Conservation (phyloP, 768 basidiomycete genomes). For the Peribolospora kevripleyi region DNA sequence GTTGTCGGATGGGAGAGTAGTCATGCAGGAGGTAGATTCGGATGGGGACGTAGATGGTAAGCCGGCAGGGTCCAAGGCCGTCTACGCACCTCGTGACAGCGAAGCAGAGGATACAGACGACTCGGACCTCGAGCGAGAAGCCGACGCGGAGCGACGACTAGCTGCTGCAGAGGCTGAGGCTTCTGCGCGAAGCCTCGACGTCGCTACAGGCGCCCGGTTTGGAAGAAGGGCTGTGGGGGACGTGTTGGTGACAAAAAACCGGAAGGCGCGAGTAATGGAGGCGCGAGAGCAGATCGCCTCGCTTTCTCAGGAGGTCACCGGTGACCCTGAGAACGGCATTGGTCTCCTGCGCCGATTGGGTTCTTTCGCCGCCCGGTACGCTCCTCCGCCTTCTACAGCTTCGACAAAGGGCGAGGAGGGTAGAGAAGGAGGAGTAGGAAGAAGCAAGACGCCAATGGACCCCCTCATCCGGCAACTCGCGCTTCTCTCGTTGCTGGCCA, state of each 20-base stretch:
- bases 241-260: slow-evolving; percentile 40
- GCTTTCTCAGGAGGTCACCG: slow-evolving; percentile 77
- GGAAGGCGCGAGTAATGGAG: slow-evolving; percentile 38
- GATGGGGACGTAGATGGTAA: too few relatives aligned
- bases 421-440: slow-evolving; percentile 1
- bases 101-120: too few relatives aligned
- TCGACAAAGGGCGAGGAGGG: slow-evolving; percentile 28
- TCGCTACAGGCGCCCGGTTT: slow-evolving; percentile 61
- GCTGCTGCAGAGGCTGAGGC: too few relatives aligned
- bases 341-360: slow-evolving; percentile 64
- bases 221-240: slow-evolving; percentile 59
- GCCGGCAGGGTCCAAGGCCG: too few relatives aligned
- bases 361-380: slow-evolving; percentile 56
- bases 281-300: slow-evolving; percentile 87
- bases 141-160: too few relatives aligned
- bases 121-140: too few relatives aligned
- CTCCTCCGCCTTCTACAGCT: slow-evolving; percentile 40
- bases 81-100: too few relatives aligned
- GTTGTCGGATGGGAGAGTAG: too few relatives aligned
- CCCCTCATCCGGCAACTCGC: slow-evolving; percentile 61
- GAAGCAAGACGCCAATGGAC: slow-evolving; percentile 36
- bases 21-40: too few relatives aligned
- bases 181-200: slow-evolving; percentile 21
- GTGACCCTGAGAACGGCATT: slow-evolving; percentile 87
- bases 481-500: slow-evolving; percentile 66